A percentile compares a stretch with the other conserved stretches of the same genome.
Evolutionary conservation across 1,284 basidiomycete genomes (phyloP).

Genomic region (Pseudozyma thailandica): DNA sequence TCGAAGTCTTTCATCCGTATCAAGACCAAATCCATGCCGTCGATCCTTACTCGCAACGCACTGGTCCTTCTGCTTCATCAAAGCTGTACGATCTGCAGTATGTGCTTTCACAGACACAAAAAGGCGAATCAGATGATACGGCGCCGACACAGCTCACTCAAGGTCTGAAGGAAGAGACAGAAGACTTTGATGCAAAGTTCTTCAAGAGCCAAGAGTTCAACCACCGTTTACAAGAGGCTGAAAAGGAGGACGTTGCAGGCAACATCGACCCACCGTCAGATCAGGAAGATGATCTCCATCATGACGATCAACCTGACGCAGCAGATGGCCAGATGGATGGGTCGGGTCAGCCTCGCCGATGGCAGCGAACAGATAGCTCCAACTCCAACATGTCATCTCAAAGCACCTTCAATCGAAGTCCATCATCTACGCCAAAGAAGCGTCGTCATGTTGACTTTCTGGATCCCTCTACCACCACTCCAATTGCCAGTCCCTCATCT

Average conservation of each 20-base stretch:
- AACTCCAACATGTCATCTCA: constrained; percentile 19
- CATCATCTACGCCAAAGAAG: constrained; percentile 34
- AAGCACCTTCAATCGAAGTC: constrained; percentile 29
- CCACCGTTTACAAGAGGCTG: constrained; percentile 45
- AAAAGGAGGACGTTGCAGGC: constrained; percentile 47
- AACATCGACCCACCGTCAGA: constrained; percentile 30
- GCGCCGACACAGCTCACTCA: constrained; percentile 44
- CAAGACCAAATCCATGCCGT: constrained; percentile 41
- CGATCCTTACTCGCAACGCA: constrained; percentile 45
- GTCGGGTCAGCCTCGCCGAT: constrained; percentile 3
- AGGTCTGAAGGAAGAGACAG: constrained; percentile 26
- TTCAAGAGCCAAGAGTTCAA: constrained; percentile 66
- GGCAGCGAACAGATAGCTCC: constrained; percentile 41
- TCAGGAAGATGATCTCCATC: constrained; percentile 21
- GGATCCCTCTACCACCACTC: constrained; percentile 1
- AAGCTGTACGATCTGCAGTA: constrained; percentile 55
- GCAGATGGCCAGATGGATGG: constrained; percentile 7
- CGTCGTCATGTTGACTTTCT: constrained; percentile 15
- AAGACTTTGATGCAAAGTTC: constrained; percentile 63
- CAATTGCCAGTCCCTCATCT: constrained; percentile 17
- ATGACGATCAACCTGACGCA: constrained; percentile 7
- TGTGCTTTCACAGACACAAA: constrained; percentile 49
- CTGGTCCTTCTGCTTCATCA: constrained; percentile 34
- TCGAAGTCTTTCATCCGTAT: constrained; percentile 68
- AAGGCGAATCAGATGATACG: constrained; percentile 46